Evolutionary conservation across 2,329 filamentous ascomycete genomes (phyloP), one percentile per base, ranked within the genome.

Genomic region (Penicillium corylophilum): DNA sequence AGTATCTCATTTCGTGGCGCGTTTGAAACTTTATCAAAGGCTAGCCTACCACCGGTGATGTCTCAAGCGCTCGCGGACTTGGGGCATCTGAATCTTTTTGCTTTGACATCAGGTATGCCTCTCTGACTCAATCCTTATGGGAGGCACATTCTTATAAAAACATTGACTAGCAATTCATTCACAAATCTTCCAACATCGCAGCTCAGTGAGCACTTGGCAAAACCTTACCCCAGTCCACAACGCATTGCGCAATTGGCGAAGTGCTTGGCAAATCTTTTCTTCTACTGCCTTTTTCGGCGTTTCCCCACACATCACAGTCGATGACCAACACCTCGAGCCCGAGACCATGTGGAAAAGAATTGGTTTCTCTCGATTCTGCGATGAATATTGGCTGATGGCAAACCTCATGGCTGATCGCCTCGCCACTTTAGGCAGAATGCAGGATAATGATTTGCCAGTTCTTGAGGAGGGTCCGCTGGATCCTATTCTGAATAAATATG

Each of bases 101-200:
- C 53, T 8, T 22, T 69, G 54, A 60, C 64, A 51, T 67, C 60
- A 29, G 61, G 61, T 60, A 20, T 24, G 56, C 28, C 8, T 33
- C 13, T 46, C 23, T 2, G 5, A 35, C 18, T 10, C 18, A 9
- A 38, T n/a, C n/a, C 15, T 22, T 20, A 2, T 28, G 26, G 5
- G 4, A 3, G 13, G 9, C 13, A 12, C 2, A 22, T 10, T 8
- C 29, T 38, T 16, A 51, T n/a, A 22, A 15, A 10, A 13, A 2
- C n/a, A 1, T 16, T 12, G 4, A 12, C n/a, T 41, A 62, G 43
- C 59, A 41, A 41, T 64, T 38, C 48, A 69, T 50, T 59, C 62
- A 43, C 18, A 65, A 57, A 66, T 74, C 9, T 74, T 74, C 53
- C 70, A 73, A 42, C 66, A 69, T 39, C 70, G 69, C 38, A 72